phyloP scores from a whole-genome alignment of 2,329 filamentous ascomycete genomes.

The Plectosphaerella sp. region DNA sequence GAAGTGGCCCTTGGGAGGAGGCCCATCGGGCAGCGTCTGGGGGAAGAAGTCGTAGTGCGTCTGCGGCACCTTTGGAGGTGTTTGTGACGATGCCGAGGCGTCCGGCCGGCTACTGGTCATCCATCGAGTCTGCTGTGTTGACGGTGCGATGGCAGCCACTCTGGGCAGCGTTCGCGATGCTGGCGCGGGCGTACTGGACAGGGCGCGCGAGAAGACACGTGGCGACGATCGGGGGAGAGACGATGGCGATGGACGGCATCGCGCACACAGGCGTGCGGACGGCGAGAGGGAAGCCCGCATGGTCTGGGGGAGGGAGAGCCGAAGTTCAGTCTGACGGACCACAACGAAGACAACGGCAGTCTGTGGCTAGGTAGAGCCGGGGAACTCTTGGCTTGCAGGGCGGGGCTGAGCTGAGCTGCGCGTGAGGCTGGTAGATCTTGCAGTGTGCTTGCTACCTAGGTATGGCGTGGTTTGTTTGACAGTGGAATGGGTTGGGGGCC shows the following conservation, averaged over 20 bases:
- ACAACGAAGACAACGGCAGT: neutral
- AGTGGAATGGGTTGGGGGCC: neutral
- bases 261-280: conserved; percentile 24
- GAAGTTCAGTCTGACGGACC: neutral
- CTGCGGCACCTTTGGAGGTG: conserved; percentile 15
- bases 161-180: neutral
- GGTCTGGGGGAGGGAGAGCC: neutral
- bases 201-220: conserved; percentile 10
- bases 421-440: no score
- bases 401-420: neutral
- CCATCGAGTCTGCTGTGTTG: conserved; percentile 5
- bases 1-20: conserved; percentile 76
- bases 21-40: conserved; percentile 67
- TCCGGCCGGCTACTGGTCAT: conserved; percentile 6
- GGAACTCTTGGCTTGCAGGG: neutral
- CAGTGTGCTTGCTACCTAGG: no score
- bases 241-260: conserved; percentile 24
- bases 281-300: conserved; percentile 21
- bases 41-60: conserved; percentile 91
- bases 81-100: neutral
- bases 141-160: neutral
- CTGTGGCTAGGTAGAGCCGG: neutral
- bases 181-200: neutral
- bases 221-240: conserved; percentile 1
- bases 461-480: neutral